Evolutionary conservation across 148 eudicot genomes (phyloP).

Genomic region (Nepenthes gracilis): DNA sequence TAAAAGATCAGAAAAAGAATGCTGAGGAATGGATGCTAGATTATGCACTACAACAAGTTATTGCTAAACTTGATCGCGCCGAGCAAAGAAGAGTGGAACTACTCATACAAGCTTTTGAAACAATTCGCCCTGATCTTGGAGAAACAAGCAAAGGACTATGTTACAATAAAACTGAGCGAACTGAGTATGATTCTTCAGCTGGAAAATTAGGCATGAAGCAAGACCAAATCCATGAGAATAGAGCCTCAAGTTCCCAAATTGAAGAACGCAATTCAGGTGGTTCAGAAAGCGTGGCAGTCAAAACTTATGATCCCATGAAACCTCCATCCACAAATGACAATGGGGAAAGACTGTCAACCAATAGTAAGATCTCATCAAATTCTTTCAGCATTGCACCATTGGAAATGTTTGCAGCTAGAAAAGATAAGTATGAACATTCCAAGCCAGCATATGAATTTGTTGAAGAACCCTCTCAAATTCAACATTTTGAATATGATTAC

Average conservation of each 20-base stretch:
- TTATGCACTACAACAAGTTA: slow-evolving; percentile 68
- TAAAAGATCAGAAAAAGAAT: slow-evolving; percentile 32
- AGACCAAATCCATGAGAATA: background rate
- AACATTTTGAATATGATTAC: slow-evolving; percentile 5
- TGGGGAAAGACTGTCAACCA: background rate
- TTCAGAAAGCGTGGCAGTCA: background rate
- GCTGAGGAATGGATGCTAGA: slow-evolving; percentile 92
- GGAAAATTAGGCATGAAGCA: slow-evolving; percentile 4
- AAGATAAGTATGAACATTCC: background rate
- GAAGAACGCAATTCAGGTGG: background rate
- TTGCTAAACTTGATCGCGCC: slow-evolving; percentile 49
- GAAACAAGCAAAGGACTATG: slow-evolving; percentile 8
- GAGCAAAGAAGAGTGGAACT: slow-evolving; percentile 33
- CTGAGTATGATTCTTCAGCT: slow-evolving; percentile 5
- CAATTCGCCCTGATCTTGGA: slow-evolving; percentile 20
- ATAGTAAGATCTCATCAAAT: background rate
- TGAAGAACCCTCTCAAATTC: slow-evolving; percentile 2
- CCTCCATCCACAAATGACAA: background rate
- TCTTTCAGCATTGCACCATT: background rate
- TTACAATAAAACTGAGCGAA: slow-evolving; percentile 2
- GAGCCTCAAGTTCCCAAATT: background rate
- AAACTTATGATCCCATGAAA: background rate
- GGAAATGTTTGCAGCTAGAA: background rate
- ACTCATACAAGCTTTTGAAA: slow-evolving; percentile 36
- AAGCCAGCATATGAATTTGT: background rate